phyloP scores from a whole-genome alignment of 1,284 basidiomycete species.

The Porogramme epimiltina region DNA sequence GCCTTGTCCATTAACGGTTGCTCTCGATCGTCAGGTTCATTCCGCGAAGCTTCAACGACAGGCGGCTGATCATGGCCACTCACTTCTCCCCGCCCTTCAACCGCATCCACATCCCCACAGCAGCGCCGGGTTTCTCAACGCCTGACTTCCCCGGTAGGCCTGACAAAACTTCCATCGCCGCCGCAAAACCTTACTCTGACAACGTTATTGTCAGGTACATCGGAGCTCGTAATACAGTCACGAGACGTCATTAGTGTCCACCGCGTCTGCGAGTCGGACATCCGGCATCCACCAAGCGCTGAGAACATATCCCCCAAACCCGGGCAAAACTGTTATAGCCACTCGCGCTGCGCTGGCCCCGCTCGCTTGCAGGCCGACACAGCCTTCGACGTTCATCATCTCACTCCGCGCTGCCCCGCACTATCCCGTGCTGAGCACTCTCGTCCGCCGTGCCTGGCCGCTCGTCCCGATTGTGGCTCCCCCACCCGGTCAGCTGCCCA shows the following conservation, averaged over 20 bases:
- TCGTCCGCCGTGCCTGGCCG: conserved; percentile 6
- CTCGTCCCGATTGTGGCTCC: neutral
- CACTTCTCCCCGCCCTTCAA: neutral
- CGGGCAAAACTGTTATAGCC: conserved; percentile 8
- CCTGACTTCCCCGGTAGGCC: conserved; percentile 2
- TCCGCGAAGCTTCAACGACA: neutral
- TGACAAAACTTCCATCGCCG: neutral
- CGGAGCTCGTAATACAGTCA: conserved; percentile 6
- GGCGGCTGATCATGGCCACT: neutral
- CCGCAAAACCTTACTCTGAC: neutral
- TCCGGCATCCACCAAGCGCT: conserved; percentile 9
- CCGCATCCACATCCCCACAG: neutral
- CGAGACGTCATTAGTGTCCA: conserved; percentile 6
- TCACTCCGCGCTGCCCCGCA: conserved; percentile 10
- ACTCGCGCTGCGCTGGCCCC: neutral
- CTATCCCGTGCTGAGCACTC: conserved; percentile 7
- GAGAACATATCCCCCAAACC: conserved; percentile 6
- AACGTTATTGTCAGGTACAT: neutral
- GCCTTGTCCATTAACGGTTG: neutral
- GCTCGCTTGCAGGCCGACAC: conserved; percentile 1
- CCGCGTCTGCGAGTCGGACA: conserved; percentile 7
- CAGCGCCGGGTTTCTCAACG: neutral
- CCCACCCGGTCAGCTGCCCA: conserved; percentile 17
- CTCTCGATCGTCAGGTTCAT: neutral
- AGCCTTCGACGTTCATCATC: conserved; percentile 8